Evolutionary conservation across 2,329 filamentous ascomycete species (phyloP).

Genomic region (Cucurbitaria berberidis): DNA sequence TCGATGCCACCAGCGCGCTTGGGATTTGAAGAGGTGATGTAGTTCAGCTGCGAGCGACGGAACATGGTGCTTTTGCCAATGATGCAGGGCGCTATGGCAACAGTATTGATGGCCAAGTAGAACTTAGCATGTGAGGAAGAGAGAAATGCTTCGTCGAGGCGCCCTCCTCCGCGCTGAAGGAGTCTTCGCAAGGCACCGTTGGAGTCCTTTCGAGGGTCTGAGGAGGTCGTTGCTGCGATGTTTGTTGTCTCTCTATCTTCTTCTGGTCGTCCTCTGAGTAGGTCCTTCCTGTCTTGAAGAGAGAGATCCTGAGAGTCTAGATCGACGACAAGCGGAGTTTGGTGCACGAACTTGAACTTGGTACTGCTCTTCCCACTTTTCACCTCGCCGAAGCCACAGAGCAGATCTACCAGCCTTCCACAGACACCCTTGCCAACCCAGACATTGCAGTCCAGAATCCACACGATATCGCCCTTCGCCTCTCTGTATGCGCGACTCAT

Average conservation of each 20-base stretch:
- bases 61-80: slow-evolving; percentile 99
- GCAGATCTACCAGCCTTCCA: slow-evolving; percentile 85
- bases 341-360: slow-evolving; percentile 88
- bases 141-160: slow-evolving; percentile 94
- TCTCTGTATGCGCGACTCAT: slow-evolving; percentile 93
- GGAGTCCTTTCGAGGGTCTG: slow-evolving; percentile 32
- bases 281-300: slow-evolving; percentile 37
- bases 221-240: slow-evolving; percentile 36
- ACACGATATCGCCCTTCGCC: slow-evolving; percentile 82
- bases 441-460: slow-evolving; percentile 96
- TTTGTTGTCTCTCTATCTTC: slow-evolving; percentile 23
- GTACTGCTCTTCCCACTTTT: slow-evolving; percentile 39
- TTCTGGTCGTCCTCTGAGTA: slow-evolving; percentile 36
- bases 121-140: slow-evolving; percentile 94
- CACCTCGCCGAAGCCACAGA: slow-evolving; percentile 69
- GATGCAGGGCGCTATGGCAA: slow-evolving; percentile 87
- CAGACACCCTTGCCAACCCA: slow-evolving; percentile 83
- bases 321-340: slow-evolving; percentile 89
- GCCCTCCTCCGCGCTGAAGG: slow-evolving; percentile 69
- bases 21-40: slow-evolving; percentile 64
- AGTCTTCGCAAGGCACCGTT: slow-evolving; percentile 29
- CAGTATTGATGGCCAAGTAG: slow-evolving; percentile 95
- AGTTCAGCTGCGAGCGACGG: slow-evolving; percentile 85
- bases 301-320: slow-evolving; percentile 45
- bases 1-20: slow-evolving; percentile 74